Evolutionary conservation across 345 rosid species (phyloP).

Genomic region (Acer yangbiense): DNA sequence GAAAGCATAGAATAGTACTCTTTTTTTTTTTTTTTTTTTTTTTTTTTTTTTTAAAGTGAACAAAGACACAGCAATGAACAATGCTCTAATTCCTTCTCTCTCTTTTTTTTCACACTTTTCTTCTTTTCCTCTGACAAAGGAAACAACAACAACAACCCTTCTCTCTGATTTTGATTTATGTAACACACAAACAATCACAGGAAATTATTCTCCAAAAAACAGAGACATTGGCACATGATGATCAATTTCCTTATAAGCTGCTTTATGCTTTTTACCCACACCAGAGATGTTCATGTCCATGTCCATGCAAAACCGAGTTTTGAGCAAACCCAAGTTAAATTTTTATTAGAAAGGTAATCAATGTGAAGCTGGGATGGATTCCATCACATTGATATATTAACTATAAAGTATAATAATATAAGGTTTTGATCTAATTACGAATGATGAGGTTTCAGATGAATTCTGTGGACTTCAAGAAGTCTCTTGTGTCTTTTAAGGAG

Average conservation of each 20-base stretch:
- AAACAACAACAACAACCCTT: neutral
- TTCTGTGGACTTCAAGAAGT: too few relatives aligned
- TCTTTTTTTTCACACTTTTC: neutral
- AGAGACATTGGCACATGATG: constrained; percentile 8
- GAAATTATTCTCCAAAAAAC: constrained; percentile 6
- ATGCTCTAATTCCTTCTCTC: neutral
- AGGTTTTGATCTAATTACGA: too few relatives aligned
- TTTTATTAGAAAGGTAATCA: neutral
- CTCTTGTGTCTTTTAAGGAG: too few relatives aligned
- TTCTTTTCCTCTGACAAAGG: constrained; percentile 13
- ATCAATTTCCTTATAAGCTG: neutral
- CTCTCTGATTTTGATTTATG: neutral
- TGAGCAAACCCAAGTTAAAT: neutral
- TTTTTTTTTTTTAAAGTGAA: neutral
- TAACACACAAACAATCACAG: neutral
- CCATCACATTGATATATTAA: neutral
- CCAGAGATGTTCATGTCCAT: neutral
- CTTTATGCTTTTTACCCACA: neutral
- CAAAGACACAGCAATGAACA: constrained; percentile 5
- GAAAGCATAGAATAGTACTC: constrained; percentile 18
- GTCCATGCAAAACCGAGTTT: neutral
- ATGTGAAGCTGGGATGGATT: neutral
- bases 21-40: too few relatives aligned
- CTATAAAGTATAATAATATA: too few relatives aligned
- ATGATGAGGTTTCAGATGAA: too few relatives aligned